Percentiles rank a stretch among this genome's conserved stretches.
Conservation (phyloP, 805 yeast genomes). For the Phaffomyces antillensis region DNA sequence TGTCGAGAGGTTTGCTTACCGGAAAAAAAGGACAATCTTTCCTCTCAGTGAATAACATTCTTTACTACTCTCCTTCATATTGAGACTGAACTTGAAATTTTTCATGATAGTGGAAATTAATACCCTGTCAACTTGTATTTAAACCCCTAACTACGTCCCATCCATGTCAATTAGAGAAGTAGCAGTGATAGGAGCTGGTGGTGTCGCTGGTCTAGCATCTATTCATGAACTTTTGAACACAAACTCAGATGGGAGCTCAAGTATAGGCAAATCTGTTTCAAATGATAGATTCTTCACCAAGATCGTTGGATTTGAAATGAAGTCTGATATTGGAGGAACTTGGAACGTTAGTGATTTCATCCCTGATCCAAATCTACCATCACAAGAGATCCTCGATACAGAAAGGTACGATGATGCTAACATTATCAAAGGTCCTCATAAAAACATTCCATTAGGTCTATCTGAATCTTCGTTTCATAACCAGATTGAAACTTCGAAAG, state of each 20-base stretch:
- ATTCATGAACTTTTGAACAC: constrained; percentile 28
- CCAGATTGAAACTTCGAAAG: constrained; percentile 17
- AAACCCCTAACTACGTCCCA: no score
- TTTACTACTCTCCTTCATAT: no score
- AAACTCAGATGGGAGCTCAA: constrained; percentile 23
- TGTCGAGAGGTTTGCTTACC: no score
- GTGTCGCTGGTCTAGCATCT: constrained; percentile 31
- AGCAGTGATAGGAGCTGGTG: constrained; percentile 37
- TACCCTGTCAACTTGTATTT: no score
- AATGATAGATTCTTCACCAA: constrained; percentile 23
- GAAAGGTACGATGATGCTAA: constrained; percentile 28
- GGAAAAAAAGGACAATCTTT: no score
- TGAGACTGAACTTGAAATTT: no score
- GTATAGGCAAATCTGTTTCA: constrained; percentile 9
- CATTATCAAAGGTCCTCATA: constrained; percentile 20
- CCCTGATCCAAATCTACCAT: constrained; percentile 18
- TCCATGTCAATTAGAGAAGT: constrained; percentile 19
- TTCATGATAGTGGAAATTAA: no score
- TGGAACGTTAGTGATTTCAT: constrained; percentile 28
- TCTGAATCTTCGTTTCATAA: constrained; percentile 11
- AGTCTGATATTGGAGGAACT: constrained; percentile 36
- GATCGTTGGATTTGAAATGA: constrained; percentile 39
- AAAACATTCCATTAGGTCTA: constrained; percentile 13
- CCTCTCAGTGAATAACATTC: no score
- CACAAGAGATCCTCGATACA: constrained; percentile 28